Evolutionary conservation across 2,329 filamentous ascomycete genomes (phyloP), one percentile per base, ranked within the genome.

Genomic region (Chaetomium sp.): DNA sequence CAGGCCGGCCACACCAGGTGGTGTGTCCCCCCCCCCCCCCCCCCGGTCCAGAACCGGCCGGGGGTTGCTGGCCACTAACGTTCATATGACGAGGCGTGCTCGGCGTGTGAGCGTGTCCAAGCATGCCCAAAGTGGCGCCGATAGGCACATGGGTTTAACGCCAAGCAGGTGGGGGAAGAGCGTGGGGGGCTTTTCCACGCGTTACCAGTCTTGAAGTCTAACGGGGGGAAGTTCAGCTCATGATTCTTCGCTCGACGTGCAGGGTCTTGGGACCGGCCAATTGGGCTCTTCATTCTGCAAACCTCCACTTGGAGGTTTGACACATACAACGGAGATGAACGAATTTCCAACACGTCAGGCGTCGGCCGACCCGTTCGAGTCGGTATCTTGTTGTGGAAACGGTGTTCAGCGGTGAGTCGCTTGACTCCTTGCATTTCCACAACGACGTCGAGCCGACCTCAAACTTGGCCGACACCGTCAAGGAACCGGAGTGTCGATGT

Each of bases 221-320:
- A 27, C 19, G 19, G 19, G 19, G 19, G 19, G 19, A 3, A 49
- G 41, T 45, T 37, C 44, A 47, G 36, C 50, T 42, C 40, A 50
- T 34, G 52, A 55, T 55, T 9, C 50, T 27, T 56, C 57, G 47
- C 51, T 56, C 46, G 57, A 59, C 53, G 43, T 53, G 53, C 50
- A 52, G 54, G 48, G 12, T 36, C 19, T 27, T 27, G 19, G 14
- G n/a, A 43, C 6, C 27, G 14, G 11, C 37, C 48, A 41, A 41
- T 50, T 41, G 37, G 27, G 14, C 32, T 2, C 4, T 27, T 27
- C 4, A 37, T 9, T 5, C 8, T 6, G 11, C 38, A 34, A 34
- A 12, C 49, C 12, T 51, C 33, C 32, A 34, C 32, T 51, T 14
- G 6, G 14, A 48, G 6, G 34, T 35, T 35, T 43, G 32, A 42